phyloP scores from a whole-genome alignment of 345 rosid species.

The Salix caprea region DNA sequence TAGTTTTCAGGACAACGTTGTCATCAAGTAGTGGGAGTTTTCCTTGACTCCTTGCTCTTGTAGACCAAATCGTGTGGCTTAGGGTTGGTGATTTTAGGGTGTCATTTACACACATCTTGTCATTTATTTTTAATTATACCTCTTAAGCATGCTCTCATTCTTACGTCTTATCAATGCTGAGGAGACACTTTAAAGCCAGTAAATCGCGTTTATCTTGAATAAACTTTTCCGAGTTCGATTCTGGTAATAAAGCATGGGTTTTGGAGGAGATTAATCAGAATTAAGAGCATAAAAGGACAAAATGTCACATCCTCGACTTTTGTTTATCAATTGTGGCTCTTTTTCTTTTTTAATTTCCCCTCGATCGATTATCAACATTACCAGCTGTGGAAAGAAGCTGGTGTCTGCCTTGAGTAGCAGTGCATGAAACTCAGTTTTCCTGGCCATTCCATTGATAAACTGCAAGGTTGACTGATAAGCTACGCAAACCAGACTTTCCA shows the following conservation, averaged over 20 bases:
- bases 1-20: conserved; percentile 34
- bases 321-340: too few relatives aligned
- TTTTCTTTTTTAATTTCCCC: neutral
- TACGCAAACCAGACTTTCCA: neutral
- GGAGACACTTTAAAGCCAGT: conserved; percentile 4
- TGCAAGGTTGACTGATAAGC: too few relatives aligned
- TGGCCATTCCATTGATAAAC: neutral
- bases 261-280: conserved; percentile 21
- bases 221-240: conserved; percentile 22
- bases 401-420: neutral
- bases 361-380: neutral
- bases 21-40: conserved; percentile 10
- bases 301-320: conserved; percentile 18
- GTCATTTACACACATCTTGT: neutral
- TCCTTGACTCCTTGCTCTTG: neutral
- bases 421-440: neutral
- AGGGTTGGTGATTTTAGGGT: neutral
- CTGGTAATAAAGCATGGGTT: conserved; percentile 28
- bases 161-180: conserved; percentile 6
- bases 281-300: conserved; percentile 30
- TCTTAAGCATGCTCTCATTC: neutral
- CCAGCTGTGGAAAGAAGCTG: neutral
- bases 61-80: neutral
- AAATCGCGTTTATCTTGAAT: neutral
- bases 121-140: neutral